A percentile compares a stretch with the other conserved stretches of the same genome.
Conservation (phyloP, 2,329 filamentous ascomycete genomes). For the Corynespora cassiicola region DNA sequence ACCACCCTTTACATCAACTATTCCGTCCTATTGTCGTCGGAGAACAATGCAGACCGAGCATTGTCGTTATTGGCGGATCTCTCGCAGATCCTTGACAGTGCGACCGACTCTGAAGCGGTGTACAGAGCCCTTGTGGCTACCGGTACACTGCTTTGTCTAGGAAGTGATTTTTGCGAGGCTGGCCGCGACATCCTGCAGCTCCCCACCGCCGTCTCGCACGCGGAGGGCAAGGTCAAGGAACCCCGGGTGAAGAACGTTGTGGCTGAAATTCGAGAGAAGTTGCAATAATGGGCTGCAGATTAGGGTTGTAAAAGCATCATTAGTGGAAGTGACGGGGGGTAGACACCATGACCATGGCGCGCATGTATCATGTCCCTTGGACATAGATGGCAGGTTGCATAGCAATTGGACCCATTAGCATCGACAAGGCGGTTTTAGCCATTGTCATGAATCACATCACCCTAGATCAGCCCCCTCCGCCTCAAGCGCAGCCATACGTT, state of each 20-base stretch:
- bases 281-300: no score
- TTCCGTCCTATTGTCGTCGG: conserved; percentile 70
- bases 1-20: conserved; percentile 87
- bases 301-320: no score
- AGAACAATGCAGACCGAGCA: conserved; percentile 55
- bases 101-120: conserved; percentile 80
- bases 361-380: no score
- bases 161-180: conserved; percentile 64
- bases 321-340: no score
- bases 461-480: no score
- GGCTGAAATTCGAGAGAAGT: conserved; percentile 62
- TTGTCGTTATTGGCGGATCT: conserved; percentile 67
- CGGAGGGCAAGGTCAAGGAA: conserved; percentile 63
- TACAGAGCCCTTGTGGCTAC: conserved; percentile 83
- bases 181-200: conserved; percentile 65
- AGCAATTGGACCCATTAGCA: no score
- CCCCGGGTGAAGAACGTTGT: conserved; percentile 66
- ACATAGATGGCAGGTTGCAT: no score
- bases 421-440: no score
- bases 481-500: no score
- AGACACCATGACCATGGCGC: no score
- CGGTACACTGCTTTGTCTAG: conserved; percentile 75
- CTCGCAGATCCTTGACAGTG: conserved; percentile 66
- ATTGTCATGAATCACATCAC: no score
- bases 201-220: conserved; percentile 52